Evolutionary conservation across 305 asterid species (phyloP), one percentile per base, ranked within the genome.

Genomic region (Fraxinus xanthoxyloides): DNA sequence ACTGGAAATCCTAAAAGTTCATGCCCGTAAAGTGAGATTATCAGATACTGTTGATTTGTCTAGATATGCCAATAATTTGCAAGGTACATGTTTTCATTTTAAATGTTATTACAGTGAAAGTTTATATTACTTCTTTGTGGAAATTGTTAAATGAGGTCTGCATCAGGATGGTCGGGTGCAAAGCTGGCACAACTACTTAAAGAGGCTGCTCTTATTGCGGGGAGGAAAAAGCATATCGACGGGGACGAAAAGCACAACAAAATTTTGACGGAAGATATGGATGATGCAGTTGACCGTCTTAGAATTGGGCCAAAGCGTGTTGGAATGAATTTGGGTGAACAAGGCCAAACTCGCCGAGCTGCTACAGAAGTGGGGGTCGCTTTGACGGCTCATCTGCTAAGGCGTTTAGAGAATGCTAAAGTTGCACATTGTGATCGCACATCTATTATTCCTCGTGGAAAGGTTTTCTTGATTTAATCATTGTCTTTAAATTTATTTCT

Each of bases 191-290:
- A 94, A 78, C 98, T 96, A 82, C 98, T 96, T 86, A 98, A 94
- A 85, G 99, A 93, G 91, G 97, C 98, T 65, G 99, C 99, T 88
- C 95, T 94, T 75, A 97, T 96, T 79, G 99, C 99, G 36, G 99
- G 94, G 73, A 90, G 99, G 88, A 96, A 87, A 88, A 89, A 92
- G 35, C 99, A 94, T 77, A 26, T 85, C 76, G 91, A 95, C 5
- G 67, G 30, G 13, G 67, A 56, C 30, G 67, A 56, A 19, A 56
- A 56, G 30, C 67, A 56, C 28, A 8, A 56, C 67, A 2, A 28
- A 61, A 94, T 96, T 84, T 87, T 94, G 82, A 90, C 89, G 23
- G 82, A 97, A 3, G 99, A 96, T 87, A 85, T 96, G 91, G 97
- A 94, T 84, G 94, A 93, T 84, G 99, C 98, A 13, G 97, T 92